Percentiles rank a stretch among this genome's conserved stretches.
Conservation (phyloP, 108 stramenopile genomes). For the Parietichytrium sp. region DNA sequence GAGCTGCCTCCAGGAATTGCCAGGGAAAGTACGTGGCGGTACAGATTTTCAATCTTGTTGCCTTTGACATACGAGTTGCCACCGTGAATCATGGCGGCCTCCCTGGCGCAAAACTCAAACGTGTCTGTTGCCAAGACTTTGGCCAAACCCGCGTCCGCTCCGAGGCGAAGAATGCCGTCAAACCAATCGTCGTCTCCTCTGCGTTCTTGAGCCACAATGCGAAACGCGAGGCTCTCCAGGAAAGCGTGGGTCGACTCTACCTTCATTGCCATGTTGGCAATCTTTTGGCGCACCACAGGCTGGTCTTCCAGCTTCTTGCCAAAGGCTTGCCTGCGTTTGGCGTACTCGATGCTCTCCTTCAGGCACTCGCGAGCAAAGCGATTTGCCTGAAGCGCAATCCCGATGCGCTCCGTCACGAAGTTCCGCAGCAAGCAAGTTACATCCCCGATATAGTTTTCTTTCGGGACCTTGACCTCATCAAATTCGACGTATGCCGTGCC, state of each 20-base stretch:
- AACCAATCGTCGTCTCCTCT: conserved; percentile 37
- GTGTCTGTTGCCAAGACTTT: conserved; percentile 29
- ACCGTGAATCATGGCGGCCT: conserved; percentile 36
- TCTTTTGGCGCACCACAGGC: conserved; percentile 10
- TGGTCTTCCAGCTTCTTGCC: conserved; percentile 28
- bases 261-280: neutral
- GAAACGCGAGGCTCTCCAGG: neutral
- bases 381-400: conserved; percentile 27
- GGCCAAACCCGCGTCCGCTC: conserved; percentile 27
- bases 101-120: neutral
- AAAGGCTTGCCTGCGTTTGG: conserved; percentile 21
- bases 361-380: conserved; percentile 33
- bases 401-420: conserved; percentile 31
- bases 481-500: conserved; percentile 29
- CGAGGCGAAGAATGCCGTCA: neutral
- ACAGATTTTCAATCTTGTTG: neutral
- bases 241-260: conserved; percentile 4
- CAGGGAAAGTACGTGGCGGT: conserved; percentile 4
- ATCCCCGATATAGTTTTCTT: conserved; percentile 13
- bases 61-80: conserved; percentile 7
- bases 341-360: neutral
- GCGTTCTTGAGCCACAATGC: conserved; percentile 35
- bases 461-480: conserved; percentile 29
- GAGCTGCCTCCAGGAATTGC: no score
- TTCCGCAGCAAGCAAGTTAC: conserved; percentile 15